Evolutionary conservation across 306 rosid species (phyloP).

Genomic region (Senna tora): DNA sequence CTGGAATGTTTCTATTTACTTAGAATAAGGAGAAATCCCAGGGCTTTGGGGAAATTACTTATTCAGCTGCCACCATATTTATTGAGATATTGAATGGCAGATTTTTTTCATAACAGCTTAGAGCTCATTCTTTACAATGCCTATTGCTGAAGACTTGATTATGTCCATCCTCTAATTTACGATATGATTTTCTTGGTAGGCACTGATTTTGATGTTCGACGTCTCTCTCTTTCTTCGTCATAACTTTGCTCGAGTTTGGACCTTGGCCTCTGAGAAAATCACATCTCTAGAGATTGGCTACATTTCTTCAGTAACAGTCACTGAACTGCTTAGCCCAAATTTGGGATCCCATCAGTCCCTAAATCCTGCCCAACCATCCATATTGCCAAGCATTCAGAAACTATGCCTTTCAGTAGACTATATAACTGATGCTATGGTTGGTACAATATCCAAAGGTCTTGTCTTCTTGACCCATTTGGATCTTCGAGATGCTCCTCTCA

Average conservation of each 20-base stretch:
- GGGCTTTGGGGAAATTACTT: neutral
- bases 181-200: constrained; percentile 51
- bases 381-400: constrained; percentile 78
- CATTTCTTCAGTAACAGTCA: constrained; percentile 77
- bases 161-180: constrained; percentile 31
- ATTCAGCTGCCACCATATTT: neutral
- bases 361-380: constrained; percentile 50
- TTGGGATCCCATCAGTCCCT: constrained; percentile 54
- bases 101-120: neutral
- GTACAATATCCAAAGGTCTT: constrained; percentile 72
- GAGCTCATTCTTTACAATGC: neutral
- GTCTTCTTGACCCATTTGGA: constrained; percentile 74
- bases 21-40: constrained; percentile 12
- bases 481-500: constrained; percentile 88
- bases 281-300: constrained; percentile 88
- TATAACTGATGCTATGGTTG: constrained; percentile 84
- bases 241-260: constrained; percentile 77
- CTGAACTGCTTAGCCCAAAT: constrained; percentile 81
- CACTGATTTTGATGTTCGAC: constrained; percentile 80
- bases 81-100: constrained; percentile 13
- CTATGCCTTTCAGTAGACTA: constrained; percentile 85
- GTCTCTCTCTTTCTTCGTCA: constrained; percentile 77
- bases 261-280: constrained; percentile 77
- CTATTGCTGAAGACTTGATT: constrained; percentile 1
- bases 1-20: neutral